Evolutionary conservation across 108 stramenopile genomes (phyloP), one percentile per base, ranked within the genome.

Genomic region (Nannochloropsis salina): DNA sequence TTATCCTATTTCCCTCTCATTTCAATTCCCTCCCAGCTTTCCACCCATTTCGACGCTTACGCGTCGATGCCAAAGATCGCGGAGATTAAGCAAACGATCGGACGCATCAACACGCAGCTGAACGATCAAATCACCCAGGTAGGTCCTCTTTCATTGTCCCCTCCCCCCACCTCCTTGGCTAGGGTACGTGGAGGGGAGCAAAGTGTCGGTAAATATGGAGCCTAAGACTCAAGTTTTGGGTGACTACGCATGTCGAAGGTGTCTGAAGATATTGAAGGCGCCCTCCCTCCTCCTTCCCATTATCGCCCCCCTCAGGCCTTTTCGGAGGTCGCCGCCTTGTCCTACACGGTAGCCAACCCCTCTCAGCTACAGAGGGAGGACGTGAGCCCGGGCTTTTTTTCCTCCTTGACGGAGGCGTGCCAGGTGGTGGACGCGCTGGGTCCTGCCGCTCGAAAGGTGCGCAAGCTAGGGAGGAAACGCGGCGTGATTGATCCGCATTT

Each of bases 371-470:
- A 83, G 42, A 42, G 87, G 11, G 61, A 44, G 22, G 83, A 40
- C 12, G 80, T 87, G 84, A 84, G 80, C 89, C 44, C 89, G 44
- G 89, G 89, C 15, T 80, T 85, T 22, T 91, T 92, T 87, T 43
- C 83, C 84, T 82, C 93, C 86, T 93, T 99, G 86, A 88, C 92
- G 2, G 96, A 96, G 88, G 96, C 96, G 6, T 96, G 96, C 88
- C 85, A 94, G 84, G 93, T 98, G 40, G 93, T 99, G 82, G 99
- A 99, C 91, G 96, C 99, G 8, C 91, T 99, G 31, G 98, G 97
- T 18, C 81, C 86, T 10, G 88, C 92, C 41, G 93, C 92, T 6
- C 93, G 95, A 41, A 51, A 51, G 47, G 47, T 51, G 86, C 90
- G 42, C 86, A 92, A 81, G 31, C 31, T 31, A 41, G 80, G 9